These are phyloP conservation scores for Tolypocladium tropicale DNA, from an alignment of 2,329 filamentous ascomycete genomes.

Conservation along the genomic window DNA sequence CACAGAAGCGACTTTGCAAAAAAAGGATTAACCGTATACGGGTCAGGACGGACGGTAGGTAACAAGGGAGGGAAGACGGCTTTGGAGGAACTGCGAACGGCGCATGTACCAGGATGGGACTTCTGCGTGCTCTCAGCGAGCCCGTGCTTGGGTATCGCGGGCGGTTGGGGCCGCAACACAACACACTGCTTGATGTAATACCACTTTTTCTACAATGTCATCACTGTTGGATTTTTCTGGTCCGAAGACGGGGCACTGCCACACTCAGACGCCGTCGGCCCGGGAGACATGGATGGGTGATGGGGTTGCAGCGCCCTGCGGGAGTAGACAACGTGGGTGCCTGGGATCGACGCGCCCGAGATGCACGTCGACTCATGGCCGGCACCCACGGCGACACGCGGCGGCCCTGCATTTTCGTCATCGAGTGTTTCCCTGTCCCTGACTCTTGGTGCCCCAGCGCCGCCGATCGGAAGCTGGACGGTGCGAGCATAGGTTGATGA, in stretches of 20 bases:
- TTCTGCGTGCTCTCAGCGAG: background rate
- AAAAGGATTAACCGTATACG: background rate
- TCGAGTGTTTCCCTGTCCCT: background rate
- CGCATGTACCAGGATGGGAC: background rate
- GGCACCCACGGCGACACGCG: background rate
- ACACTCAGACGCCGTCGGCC: background rate
- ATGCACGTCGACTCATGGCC: background rate
- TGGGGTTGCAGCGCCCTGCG: background rate
- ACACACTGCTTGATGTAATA: background rate
- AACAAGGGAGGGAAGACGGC: background rate
- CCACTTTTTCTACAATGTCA: background rate
- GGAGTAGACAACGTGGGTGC: background rate
- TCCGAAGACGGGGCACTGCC: background rate
- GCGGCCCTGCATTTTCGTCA: background rate
- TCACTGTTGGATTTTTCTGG: background rate
- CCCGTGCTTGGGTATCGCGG: background rate
- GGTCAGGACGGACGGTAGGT: background rate
- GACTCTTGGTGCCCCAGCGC: too few relatives aligned
- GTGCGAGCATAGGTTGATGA: background rate
- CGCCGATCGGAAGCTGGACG: background rate
- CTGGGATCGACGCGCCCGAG: background rate
- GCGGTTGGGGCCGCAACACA: background rate
- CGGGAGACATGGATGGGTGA: background rate
- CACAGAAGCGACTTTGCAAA: background rate
- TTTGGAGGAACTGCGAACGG: background rate